Evolutionary conservation across 2,329 filamentous ascomycete genomes (phyloP).

Genomic region (Claviceps capensis): DNA sequence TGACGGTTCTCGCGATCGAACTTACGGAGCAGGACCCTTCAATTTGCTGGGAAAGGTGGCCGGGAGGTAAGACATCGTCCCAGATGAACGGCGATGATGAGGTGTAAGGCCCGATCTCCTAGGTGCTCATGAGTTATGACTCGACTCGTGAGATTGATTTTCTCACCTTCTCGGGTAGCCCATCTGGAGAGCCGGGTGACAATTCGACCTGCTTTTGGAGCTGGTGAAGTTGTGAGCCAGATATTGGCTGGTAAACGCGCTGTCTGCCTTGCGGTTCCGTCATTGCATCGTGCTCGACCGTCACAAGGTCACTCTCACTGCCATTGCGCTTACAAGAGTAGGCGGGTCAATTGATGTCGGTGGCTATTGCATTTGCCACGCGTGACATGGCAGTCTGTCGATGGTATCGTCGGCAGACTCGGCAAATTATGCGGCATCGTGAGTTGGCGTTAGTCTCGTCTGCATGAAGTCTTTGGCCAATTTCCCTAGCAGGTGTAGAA

Average conservation of each 20-base stretch:
- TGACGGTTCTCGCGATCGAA: background rate
- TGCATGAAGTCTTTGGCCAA: background rate
- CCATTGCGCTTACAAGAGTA: background rate
- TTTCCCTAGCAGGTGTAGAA: background rate
- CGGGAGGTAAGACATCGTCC: background rate
- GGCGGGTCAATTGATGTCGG: background rate
- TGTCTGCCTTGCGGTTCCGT: background rate
- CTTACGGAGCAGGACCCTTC: background rate
- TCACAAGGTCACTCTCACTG: background rate
- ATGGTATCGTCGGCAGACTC: background rate
- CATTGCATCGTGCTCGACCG: conserved; percentile 2
- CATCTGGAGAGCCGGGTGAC: background rate
- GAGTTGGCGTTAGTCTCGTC: background rate
- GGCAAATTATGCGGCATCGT: background rate
- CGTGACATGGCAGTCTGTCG: background rate
- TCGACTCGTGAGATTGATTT: background rate
- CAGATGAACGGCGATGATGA: background rate
- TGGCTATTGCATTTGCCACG: conserved; percentile 1
- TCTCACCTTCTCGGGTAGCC: too few relatives aligned
- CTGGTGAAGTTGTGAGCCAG: background rate
- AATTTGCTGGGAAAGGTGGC: background rate
- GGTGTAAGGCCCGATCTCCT: background rate
- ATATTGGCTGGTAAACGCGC: background rate
- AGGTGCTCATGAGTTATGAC: background rate
- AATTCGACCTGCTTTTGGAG: background rate